Percentiles rank a stretch among this genome's conserved stretches.
Conservation (phyloP, 345 rosid species). For the Gossypioides kirkii region DNA sequence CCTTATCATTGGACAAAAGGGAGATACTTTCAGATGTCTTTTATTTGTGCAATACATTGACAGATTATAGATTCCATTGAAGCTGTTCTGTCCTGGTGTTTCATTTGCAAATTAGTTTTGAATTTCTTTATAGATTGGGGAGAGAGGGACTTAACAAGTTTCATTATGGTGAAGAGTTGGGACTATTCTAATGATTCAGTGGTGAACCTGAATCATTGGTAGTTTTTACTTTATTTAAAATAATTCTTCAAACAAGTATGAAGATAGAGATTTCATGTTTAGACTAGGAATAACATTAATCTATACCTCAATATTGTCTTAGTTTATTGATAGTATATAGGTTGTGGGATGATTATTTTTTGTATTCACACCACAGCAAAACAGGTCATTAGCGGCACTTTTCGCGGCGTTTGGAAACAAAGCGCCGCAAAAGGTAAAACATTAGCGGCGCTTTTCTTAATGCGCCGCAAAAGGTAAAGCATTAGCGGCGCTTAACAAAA, state of each 20-base stretch:
- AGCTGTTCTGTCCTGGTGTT: not conserved
- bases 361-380: too few species aligned
- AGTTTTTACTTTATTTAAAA: not conserved
- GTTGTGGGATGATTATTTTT: too few species aligned
- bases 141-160: not conserved
- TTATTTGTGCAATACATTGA: not conserved
- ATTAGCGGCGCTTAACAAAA: too few species aligned
- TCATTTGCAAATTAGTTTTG: not conserved
- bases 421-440: too few species aligned
- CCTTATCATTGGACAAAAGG: not conserved
- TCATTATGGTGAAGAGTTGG: not conserved
- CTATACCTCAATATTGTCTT: not conserved
- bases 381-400: too few species aligned
- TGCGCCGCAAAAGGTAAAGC: too few species aligned
- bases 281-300: not conserved
- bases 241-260: not conserved
- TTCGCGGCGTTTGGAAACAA: too few species aligned
- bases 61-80: not conserved
- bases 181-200: not conserved
- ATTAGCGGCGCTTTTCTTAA: too few species aligned
- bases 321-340: too few species aligned
- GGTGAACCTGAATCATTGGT: not conserved
- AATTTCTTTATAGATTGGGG: not conserved
- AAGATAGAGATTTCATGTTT: not conserved
- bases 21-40: not conserved